A percentile compares a stretch with the other conserved stretches of the same genome.
These are phyloP conservation scores for Blastobotrys capitulatus DNA, from an alignment of 1,139 yeast species.

Conservation along the genomic window DNA sequence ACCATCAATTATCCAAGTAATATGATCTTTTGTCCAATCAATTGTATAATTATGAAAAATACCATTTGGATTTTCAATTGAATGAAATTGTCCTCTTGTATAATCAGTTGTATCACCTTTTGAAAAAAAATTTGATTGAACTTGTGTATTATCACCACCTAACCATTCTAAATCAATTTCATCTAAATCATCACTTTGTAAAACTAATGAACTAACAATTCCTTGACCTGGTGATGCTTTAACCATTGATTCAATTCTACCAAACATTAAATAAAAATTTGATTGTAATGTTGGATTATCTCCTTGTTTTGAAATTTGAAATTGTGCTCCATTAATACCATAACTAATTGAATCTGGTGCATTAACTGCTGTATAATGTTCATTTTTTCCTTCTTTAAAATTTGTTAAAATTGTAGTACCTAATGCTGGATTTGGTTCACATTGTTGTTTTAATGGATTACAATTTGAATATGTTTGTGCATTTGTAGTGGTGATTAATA, in stretches of 20 bases:
- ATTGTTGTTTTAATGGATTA: conserved; percentile 4
- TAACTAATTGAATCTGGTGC: conserved; percentile 26
- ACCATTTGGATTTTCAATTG: conserved; percentile 49
- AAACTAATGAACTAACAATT: conserved; percentile 68
- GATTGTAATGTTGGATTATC: conserved; percentile 76
- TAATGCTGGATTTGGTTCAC: conserved; percentile 6
- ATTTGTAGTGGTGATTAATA: too few species aligned
- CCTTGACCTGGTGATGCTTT: conserved; percentile 74
- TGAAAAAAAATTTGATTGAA: conserved; percentile 75
- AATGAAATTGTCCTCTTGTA: conserved; percentile 70
- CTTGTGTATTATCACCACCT: conserved; percentile 65
- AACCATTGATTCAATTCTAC: conserved; percentile 64
- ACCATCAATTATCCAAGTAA: conserved; percentile 55
- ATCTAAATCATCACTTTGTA: conserved; percentile 80
- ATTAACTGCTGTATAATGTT: conserved; percentile 1
- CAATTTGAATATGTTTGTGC: conserved; percentile 7
- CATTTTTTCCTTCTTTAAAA: conserved; percentile 3
- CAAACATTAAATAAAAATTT: conserved; percentile 79
- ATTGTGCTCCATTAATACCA: conserved; percentile 50
- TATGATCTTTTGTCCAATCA: conserved; percentile 65
- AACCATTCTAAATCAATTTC: conserved; percentile 83
- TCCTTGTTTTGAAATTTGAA: conserved; percentile 53
- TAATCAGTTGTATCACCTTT: conserved; percentile 70
- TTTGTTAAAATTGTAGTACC: not conserved
- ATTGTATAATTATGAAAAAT: conserved; percentile 69